Conservation (phyloP, 768 basidiomycete species). For the Suillus bovinus region DNA sequence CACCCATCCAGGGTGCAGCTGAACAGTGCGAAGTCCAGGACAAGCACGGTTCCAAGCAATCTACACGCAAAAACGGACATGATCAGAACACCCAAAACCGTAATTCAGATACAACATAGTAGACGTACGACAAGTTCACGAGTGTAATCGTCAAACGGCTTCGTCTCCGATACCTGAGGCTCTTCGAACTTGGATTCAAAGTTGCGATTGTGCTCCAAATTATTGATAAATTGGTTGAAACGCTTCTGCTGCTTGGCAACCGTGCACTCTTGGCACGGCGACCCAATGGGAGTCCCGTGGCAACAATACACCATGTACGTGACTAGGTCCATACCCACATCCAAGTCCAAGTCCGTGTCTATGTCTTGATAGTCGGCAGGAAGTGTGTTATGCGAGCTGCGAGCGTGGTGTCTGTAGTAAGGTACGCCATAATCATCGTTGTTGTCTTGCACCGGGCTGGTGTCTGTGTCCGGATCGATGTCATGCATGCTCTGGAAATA, state of each 20-base stretch:
- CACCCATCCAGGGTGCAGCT: slow-evolving; percentile 39
- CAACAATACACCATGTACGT: background rate
- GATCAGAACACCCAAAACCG: background rate
- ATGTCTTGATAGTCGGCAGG: background rate
- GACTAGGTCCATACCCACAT: background rate
- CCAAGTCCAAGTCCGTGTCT: background rate
- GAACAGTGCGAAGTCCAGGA: slow-evolving; percentile 39
- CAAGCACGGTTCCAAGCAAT: slow-evolving; percentile 46
- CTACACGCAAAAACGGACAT: slow-evolving; percentile 19
- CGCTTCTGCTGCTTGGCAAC: background rate
- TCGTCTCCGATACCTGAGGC: background rate
- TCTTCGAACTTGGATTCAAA: background rate
- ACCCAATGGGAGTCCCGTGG: background rate
- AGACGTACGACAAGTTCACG: slow-evolving; percentile 5
- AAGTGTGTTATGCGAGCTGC: background rate
- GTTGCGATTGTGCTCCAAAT: background rate
- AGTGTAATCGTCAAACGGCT: background rate
- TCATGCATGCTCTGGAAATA: slow-evolving; percentile 6
- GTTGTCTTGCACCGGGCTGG: background rate
- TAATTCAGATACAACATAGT: background rate
- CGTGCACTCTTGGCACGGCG: background rate
- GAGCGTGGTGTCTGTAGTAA: background rate
- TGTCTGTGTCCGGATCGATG: slow-evolving; percentile 21
- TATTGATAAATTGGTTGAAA: background rate
- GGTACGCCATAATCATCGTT: background rate